Evolutionary conservation across 371 early-diverging fungal genomes (phyloP).

Genomic region (Encephalitozoon romaleae): DNA sequence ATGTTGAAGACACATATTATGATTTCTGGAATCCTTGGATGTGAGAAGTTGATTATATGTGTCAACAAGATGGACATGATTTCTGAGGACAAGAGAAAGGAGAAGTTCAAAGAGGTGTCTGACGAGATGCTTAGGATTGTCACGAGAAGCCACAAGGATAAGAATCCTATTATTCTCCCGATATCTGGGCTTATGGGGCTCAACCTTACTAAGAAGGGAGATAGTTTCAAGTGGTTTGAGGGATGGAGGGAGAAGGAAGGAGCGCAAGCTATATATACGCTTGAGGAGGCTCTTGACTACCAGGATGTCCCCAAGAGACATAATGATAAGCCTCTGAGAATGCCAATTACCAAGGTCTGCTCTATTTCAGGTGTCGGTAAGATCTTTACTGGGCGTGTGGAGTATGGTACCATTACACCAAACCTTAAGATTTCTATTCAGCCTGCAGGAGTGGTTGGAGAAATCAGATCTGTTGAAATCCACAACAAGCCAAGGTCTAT

Average conservation of each 20-base stretch:
- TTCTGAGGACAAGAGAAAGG: constrained; percentile 69
- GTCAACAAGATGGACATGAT: constrained; percentile 96
- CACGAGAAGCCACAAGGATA: constrained; percentile 77
- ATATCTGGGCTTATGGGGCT: constrained; percentile 80
- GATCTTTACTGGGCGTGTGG: constrained; percentile 89
- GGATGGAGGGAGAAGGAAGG: constrained; percentile 63
- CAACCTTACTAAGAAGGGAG: constrained; percentile 78
- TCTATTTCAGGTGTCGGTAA: constrained; percentile 96
- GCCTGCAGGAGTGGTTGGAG: constrained; percentile 48
- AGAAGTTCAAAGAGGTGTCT: constrained; percentile 73
- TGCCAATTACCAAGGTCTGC: constrained; percentile 78
- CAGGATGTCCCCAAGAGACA: constrained; percentile 84
- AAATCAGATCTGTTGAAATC: constrained; percentile 58
- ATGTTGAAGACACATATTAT: constrained; percentile 89
- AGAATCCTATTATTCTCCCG: constrained; percentile 77
- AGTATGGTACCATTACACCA: constrained; percentile 81
- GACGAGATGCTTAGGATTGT: constrained; percentile 94
- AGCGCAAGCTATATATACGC: constrained; percentile 72
- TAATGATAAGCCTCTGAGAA: constrained; percentile 90
- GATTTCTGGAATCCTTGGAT: constrained; percentile 85
- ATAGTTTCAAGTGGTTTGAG: constrained; percentile 64
- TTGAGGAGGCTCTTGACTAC: constrained; percentile 79
- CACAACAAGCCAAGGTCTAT: constrained; percentile 45
- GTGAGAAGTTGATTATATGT: constrained; percentile 82
- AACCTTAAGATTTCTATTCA: constrained; percentile 69